These are phyloP conservation scores for Lanmaoa rubissima DNA, from an alignment of 768 basidiomycete genomes.

Conservation along the genomic window DNA sequence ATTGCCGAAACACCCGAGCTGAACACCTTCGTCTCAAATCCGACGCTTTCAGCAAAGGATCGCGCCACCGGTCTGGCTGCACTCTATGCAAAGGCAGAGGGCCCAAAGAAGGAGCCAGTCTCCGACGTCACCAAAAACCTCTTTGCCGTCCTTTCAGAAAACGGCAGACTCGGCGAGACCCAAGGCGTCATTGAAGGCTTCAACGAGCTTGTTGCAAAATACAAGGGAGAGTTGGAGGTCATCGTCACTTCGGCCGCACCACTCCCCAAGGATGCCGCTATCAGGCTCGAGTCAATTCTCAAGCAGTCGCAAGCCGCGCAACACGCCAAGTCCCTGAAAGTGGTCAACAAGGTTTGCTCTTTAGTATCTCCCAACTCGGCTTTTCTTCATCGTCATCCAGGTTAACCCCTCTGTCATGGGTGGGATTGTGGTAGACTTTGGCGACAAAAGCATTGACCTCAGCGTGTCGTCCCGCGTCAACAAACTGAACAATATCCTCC, in stretches of 20 bases:
- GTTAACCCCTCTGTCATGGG: conserved; percentile 92
- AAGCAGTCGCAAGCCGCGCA: conserved; percentile 85
- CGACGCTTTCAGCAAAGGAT: conserved; percentile 83
- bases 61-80: conserved; percentile 63
- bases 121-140: conserved; percentile 92
- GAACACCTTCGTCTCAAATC: conserved; percentile 78
- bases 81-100: conserved; percentile 68
- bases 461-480: conserved; percentile 92
- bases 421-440: conserved; percentile 93
- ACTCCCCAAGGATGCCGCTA: conserved; percentile 71
- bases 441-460: conserved; percentile 97
- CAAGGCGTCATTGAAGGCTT: conserved; percentile 88
- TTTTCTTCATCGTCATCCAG: conserved; percentile 39
- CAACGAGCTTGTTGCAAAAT: conserved; percentile 80
- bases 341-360: conserved; percentile 80
- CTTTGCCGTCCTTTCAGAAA: conserved; percentile 85
- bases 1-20: conserved; percentile 67
- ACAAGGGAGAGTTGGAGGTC: conserved; percentile 93
- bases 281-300: conserved; percentile 78
- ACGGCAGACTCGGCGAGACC: conserved; percentile 85
- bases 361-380: neutral
- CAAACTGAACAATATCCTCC: conserved; percentile 87
- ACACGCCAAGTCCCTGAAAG: conserved; percentile 83
- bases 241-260: conserved; percentile 86
- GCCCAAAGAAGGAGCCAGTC: conserved; percentile 68